Evolutionary conservation across 2,329 filamentous ascomycete genomes (phyloP), one percentile per base, ranked within the genome.

Genomic region (Zopfia rhizophila): DNA sequence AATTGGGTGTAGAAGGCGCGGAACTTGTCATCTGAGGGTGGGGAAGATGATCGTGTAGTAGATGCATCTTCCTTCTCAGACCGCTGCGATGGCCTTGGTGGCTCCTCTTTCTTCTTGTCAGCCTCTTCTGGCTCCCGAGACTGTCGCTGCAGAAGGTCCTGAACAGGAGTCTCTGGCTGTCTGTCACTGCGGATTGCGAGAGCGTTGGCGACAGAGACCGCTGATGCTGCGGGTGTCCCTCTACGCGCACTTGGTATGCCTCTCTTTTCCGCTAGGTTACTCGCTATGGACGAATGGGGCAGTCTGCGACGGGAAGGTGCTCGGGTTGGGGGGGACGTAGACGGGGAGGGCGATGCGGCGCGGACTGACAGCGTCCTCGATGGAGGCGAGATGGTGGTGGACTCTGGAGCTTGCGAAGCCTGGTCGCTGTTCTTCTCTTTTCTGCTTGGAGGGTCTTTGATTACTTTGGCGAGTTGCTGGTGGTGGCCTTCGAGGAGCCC

Each of bases 1-100:
- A 97, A 96, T 1, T 91, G 91, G 47, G 83, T 92, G 73, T 97
- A 99, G 74, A 97, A 99, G 41, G 86, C 85, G 5, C 90, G 84
- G 66, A 97, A 99, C 5, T 90, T 87, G 45, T 93, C 91, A 22
- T 96, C 90, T 2, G 73, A 55, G 0, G 63, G 60, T 0, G 66
- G 56, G 11, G 63, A 54, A 1, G 54, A 25, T 10, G 66, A 52
- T 16, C 50, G 53, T 21, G 27, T 51, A 24, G 3, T 56, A 19
- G 35, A 17, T 4, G 53, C 3, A 2, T 39, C 42, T n/a, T 51
- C 53, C 14, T 45, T 22, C 18, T 25, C 22, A 2, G 32, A 3
- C n/a, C 5, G 8, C 30, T 28, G 31, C 17, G 18, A 10, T 13
- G 17, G 39, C 12, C 19, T 36, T 6, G 27, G 39, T 3, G 32